These are phyloP conservation scores for Raphanus sativus DNA, from an alignment of 345 rosid species.

Conservation along the genomic window DNA sequence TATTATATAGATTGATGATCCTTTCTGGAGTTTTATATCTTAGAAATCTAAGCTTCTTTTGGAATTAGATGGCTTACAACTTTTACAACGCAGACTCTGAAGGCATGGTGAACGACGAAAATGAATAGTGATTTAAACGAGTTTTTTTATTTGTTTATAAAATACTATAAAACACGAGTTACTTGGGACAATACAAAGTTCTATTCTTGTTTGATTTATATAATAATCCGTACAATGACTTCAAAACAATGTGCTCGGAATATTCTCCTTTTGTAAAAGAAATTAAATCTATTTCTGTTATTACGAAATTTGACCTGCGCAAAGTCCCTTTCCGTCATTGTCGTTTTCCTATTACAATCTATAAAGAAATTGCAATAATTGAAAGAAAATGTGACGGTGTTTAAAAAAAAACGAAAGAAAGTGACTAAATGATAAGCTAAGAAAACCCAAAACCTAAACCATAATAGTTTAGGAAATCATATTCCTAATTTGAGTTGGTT, in stretches of 20 bases:
- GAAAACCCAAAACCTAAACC: background rate
- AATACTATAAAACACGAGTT: conserved; percentile 2
- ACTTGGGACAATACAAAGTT: conserved; percentile 9
- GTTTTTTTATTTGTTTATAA: background rate
- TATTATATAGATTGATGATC: background rate
- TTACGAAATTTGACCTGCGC: conserved; percentile 10
- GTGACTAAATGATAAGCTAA: background rate
- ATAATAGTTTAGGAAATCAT: background rate
- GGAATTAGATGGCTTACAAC: background rate
- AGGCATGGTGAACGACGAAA: conserved; percentile 10
- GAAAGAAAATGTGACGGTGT: background rate
- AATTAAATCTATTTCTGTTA: background rate
- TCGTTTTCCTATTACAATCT: background rate
- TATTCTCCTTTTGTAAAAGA: background rate
- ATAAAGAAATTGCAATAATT: conserved; percentile 10
- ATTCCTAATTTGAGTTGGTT: background rate
- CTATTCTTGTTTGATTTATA: background rate
- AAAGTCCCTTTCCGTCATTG: conserved; percentile 1
- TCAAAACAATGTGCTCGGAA: conserved; percentile 6
- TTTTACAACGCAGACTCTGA: background rate
- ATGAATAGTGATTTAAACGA: conserved; percentile 19
- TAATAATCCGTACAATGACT: conserved; percentile 2
- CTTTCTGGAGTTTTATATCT: background rate
- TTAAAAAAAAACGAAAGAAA: background rate
- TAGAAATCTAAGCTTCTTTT: background rate